phyloP scores from a whole-genome alignment of 176 grass and related monocot genomes.

The Oryza punctata region DNA sequence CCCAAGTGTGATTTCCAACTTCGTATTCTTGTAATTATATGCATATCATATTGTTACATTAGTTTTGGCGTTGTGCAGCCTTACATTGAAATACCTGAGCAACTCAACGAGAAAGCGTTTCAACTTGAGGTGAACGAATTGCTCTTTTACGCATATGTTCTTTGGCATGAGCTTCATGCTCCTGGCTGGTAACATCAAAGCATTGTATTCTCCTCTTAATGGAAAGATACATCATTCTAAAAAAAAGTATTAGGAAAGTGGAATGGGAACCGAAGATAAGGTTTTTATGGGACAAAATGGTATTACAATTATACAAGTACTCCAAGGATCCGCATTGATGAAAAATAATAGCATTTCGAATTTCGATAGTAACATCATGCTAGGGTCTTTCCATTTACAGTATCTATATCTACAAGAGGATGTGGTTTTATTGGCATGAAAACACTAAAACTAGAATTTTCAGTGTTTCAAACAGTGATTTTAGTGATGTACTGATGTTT shows the following conservation, averaged over 20 bases:
- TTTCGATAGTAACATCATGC: not conserved
- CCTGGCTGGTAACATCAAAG: not conserved
- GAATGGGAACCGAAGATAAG: not conserved
- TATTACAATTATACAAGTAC: not conserved
- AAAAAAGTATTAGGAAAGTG: not conserved
- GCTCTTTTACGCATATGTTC: not conserved
- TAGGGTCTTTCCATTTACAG: not conserved
- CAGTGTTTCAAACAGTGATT: conserved; percentile 1
- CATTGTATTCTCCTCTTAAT: not conserved
- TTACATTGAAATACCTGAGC: conserved; percentile 61
- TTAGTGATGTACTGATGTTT: not conserved
- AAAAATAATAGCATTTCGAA: not conserved
- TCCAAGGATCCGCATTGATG: not conserved
- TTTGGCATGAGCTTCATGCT: not conserved
- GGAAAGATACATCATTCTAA: not conserved
- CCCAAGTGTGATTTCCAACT: conserved; percentile 26
- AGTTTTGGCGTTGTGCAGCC: conserved; percentile 48
- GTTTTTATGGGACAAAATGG: not conserved
- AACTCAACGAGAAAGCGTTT: conserved; percentile 78
- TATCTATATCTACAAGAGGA: not conserved
- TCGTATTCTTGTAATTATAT: conserved; percentile 21
- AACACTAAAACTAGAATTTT: not conserved
- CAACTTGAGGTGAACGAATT: conserved; percentile 67
- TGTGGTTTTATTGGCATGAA: not conserved
- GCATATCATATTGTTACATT: conserved; percentile 28